These are phyloP conservation scores for Acacia acuminata DNA, from an alignment of 306 rosid species.

Conservation along the genomic window DNA sequence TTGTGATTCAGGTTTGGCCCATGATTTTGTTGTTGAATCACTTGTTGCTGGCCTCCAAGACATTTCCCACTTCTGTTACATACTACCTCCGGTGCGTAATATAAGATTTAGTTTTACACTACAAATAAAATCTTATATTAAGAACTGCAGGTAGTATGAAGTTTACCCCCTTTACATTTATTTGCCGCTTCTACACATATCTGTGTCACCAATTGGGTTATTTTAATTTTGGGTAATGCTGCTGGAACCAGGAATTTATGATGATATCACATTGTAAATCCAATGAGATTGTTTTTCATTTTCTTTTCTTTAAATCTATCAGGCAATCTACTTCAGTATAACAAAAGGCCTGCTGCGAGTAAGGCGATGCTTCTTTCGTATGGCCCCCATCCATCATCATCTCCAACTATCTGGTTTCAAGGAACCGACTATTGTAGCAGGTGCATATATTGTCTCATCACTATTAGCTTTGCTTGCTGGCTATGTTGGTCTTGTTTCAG, in stretches of 20 bases:
- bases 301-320: conserved; percentile 9
- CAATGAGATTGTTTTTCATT: neutral
- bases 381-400: conserved; percentile 78
- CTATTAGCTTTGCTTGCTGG: conserved; percentile 74
- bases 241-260: conserved; percentile 12
- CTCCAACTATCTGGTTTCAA: conserved; percentile 67
- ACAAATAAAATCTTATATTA: too few species aligned
- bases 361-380: conserved; percentile 54
- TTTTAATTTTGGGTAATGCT: neutral
- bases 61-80: neutral
- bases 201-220: neutral
- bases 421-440: conserved; percentile 77
- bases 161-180: neutral
- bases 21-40: conserved; percentile 3
- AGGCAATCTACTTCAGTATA: conserved; percentile 61
- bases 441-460: conserved; percentile 78
- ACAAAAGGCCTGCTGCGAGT: conserved; percentile 49
- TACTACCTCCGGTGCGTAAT: too few species aligned
- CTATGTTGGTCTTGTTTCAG: conserved; percentile 84
- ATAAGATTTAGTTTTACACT: too few species aligned
- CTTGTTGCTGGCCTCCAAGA: conserved; percentile 1
- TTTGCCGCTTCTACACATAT: too few species aligned
- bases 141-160: too few species aligned
- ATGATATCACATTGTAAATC: neutral
- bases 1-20: conserved; percentile 69